Evolutionary conservation across 441 rosid species (phyloP), one percentile per base, ranked within the genome.

Genomic region (Breynia disticha): DNA sequence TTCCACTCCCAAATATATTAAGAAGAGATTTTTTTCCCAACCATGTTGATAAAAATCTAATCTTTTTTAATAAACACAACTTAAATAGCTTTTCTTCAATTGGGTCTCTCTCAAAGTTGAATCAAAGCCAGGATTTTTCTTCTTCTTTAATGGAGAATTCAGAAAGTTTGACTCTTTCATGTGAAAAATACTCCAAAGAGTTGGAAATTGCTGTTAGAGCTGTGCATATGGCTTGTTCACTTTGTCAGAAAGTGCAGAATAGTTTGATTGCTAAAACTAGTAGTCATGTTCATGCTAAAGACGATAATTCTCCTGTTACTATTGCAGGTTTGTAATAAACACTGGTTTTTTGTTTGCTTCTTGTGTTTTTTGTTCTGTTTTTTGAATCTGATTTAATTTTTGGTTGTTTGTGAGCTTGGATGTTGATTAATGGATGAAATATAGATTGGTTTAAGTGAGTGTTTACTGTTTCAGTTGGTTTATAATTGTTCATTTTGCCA

Each of bases 271-370:
- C 76, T 4, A 78, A 71, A 51, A 39, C 58, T 24, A 14, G 1
- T 49, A n/a, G 20, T 55, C 72, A 62, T 16, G 72, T 83, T 19
- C 81, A 73, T 28, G 70, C 82, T 51, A 80, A 80, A 75, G 80
- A 77, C 35, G 90, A 80, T n/a, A 65, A 76, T 56, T 83, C 87
- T 51, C 87, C 69, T 10, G 84, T 80, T 57, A 83, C 83, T 10
- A 60, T 83, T 54, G 84, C 87, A 5, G 90, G 90, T 83, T 63
- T 59, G 17, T 47, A 0, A 9, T 19, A 1, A n/a, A 0, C 7
- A 7, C 32, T 24, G n/a, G 41, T 37, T 32, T 11, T 5, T 21
- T 49, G 11, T 1, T 22, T 38, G 17, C 54, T 48, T 5, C 1
- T 5, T 46, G n/a, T 22, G 15, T 6, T 14, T 9, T 8, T 2